Evolutionary conservation across 106 monocot genomes (phyloP).

Genomic region (Iris macrosiphon): DNA sequence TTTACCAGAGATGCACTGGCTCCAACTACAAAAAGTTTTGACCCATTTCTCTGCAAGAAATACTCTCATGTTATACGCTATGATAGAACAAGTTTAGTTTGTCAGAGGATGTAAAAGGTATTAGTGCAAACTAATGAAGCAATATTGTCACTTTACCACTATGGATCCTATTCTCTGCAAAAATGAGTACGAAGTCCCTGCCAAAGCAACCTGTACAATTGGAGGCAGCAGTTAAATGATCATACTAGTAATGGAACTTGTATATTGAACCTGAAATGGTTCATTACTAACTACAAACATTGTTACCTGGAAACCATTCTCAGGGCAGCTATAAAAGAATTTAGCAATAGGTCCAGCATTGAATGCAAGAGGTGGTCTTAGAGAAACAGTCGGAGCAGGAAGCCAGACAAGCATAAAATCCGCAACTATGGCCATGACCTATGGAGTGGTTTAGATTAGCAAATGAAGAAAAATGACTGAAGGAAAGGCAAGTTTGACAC

Average conservation of each 20-base stretch:
- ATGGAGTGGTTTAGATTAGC: constrained; percentile 3
- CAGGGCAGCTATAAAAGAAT: constrained; percentile 71
- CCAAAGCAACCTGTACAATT: constrained; percentile 50
- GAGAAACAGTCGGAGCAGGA: constrained; percentile 84
- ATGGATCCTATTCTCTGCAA: constrained; percentile 62
- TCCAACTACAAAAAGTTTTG: constrained; percentile 62
- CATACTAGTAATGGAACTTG: not conserved
- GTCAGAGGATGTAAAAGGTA: not conserved
- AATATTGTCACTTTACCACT: constrained; percentile 19
- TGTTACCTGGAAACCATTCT: constrained; percentile 86
- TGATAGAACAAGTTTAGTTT: not conserved
- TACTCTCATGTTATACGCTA: not conserved
- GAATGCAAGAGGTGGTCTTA: constrained; percentile 49
- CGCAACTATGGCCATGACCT: constrained; percentile 92
- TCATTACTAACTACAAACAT: too few relatives aligned
- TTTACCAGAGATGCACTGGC: constrained; percentile 63
- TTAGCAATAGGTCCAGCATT: constrained; percentile 66
- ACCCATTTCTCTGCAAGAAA: constrained; percentile 45
- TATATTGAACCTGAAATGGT: too few relatives aligned
- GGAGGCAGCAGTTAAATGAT: not conserved
- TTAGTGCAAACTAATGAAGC: not conserved
- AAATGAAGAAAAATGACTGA: too few relatives aligned
- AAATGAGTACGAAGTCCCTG: constrained; percentile 57
- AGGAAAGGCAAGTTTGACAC: too few relatives aligned
- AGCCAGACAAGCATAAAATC: constrained; percentile 98